Evolutionary conservation across 2,329 filamentous ascomycete genomes (phyloP), one percentile per base, ranked within the genome.

Genomic region (Sphaerostilbella broomeana): DNA sequence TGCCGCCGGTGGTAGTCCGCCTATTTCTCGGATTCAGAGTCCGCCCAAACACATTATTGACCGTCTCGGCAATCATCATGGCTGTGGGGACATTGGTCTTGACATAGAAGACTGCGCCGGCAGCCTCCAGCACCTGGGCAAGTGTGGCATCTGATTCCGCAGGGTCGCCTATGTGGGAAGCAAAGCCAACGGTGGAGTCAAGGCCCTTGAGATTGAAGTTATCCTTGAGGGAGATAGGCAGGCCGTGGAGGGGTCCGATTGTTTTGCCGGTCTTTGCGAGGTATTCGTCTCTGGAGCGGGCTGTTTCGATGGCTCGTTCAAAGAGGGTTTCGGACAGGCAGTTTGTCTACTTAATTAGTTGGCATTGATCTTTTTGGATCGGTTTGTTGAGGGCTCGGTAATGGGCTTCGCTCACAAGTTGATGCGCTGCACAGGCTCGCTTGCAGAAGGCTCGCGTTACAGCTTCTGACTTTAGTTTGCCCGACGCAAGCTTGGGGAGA

Each of bases 151-250:
- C 68, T 6, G 55, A 44, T 3, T 52, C 40, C 0, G 68, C 77
- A 0, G 81, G 77, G 31, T 79, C 66, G 26, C 71, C 69, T 4
- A 80, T 75, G 41, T 81, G 70, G 1, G 72, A 71, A 0, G 73
- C 72, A 45, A 87, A 81, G 5, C 82, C 81, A 1, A 81, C 68
- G 0, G 77, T 79, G 16, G 75, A 65, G 46, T 81, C 77, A 10
- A 77, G 65, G 5, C 77, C 77, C 2, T 58, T 55, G 11, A 84
- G 61, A 42, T 84, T 72, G 64, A 85, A 81, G 52, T 81, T 79
- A 60, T 86, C 82, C 52, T 87, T 87, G 32, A 87, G 68, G 0
- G 79, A 78, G 20, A 81, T 59, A 3, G 78, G 78, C 1, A 82
- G 64, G 43, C 55, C 83, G 56, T 86, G 82, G 2, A 87, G 67